Evolutionary conservation across 2,329 filamentous ascomycete species (phyloP).

Genomic region (Xylariaceae sp.): DNA sequence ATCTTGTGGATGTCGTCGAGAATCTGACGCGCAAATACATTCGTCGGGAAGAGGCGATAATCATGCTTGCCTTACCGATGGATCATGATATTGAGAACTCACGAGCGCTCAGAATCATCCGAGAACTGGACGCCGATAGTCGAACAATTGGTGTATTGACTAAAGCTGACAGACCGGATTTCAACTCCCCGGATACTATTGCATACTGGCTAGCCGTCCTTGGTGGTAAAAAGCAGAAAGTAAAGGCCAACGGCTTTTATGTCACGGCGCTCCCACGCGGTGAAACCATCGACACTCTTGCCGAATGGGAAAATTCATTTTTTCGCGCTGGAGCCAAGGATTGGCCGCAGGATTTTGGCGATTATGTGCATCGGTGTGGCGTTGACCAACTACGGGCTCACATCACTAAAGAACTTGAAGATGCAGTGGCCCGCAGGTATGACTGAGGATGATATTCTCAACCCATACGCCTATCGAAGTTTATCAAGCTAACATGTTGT

Average conservation of each 20-base stretch:
- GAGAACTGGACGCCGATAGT: constrained; percentile 48
- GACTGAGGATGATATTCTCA: neutral
- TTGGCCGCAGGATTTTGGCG: constrained; percentile 45
- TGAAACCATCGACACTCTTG: constrained; percentile 46
- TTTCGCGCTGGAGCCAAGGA: constrained; percentile 17
- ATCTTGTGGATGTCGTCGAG: constrained; percentile 64
- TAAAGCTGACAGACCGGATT: constrained; percentile 66
- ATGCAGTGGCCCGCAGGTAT: constrained; percentile 43
- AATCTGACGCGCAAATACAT: constrained; percentile 68
- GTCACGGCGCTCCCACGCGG: constrained; percentile 62
- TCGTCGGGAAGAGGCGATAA: constrained; percentile 61
- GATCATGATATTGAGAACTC: constrained; percentile 71
- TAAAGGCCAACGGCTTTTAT: constrained; percentile 69
- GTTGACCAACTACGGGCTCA: constrained; percentile 49
- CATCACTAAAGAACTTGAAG: constrained; percentile 47
- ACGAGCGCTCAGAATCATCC: constrained; percentile 59
- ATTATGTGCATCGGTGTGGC: constrained; percentile 45
- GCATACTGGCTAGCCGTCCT: constrained; percentile 56
- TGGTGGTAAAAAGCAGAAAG: constrained; percentile 51
- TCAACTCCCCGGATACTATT: constrained; percentile 43
- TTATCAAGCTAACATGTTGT: neutral
- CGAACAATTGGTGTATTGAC: constrained; percentile 71
- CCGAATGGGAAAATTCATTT: constrained; percentile 43
- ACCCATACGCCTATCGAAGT: neutral
- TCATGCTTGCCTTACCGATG: constrained; percentile 71